A percentile compares a stretch with the other conserved stretches of the same genome.
phyloP scores from a whole-genome alignment of 2,329 filamentous ascomycete species.

The Xylariales sp. region DNA sequence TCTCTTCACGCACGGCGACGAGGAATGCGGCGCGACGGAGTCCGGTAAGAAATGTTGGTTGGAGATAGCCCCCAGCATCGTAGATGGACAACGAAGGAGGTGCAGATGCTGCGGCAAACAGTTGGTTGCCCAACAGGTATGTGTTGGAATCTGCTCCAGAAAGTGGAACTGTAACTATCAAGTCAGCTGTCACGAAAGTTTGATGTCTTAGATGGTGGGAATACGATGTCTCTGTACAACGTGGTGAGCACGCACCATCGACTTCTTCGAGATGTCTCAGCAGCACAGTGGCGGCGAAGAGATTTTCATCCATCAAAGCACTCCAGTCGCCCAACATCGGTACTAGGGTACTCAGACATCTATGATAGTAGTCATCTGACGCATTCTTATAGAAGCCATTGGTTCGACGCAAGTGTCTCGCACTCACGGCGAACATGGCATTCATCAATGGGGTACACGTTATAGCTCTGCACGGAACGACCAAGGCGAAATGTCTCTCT shows the following conservation, averaged over 20 bases:
- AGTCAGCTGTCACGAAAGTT: no score
- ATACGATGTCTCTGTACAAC: no score
- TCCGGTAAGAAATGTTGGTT: background rate
- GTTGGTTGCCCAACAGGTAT: background rate
- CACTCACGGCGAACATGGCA: constrained; percentile 2
- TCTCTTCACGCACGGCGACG: background rate
- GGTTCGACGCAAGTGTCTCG: constrained; percentile 1
- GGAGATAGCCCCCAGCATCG: no score
- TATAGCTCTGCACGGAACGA: background rate
- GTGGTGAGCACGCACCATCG: constrained; percentile 3
- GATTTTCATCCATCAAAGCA: constrained; percentile 1
- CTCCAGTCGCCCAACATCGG: background rate
- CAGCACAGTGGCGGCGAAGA: constrained; percentile 3
- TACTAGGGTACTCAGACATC: constrained; percentile 1
- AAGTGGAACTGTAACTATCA: no score
- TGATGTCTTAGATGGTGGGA: no score
- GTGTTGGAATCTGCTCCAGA: background rate
- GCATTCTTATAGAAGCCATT: background rate
- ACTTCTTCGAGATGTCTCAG: constrained; percentile 3
- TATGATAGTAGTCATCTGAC: constrained; percentile 1
- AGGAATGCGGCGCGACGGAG: background rate
- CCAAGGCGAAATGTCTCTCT: constrained; percentile 1
- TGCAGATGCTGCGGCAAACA: background rate
- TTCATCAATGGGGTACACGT: constrained; percentile 2
- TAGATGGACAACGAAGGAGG: no score